These are phyloP conservation scores for Trypanosoma mega DNA, from an alignment of 208 protist species.

Conservation along the genomic window DNA sequence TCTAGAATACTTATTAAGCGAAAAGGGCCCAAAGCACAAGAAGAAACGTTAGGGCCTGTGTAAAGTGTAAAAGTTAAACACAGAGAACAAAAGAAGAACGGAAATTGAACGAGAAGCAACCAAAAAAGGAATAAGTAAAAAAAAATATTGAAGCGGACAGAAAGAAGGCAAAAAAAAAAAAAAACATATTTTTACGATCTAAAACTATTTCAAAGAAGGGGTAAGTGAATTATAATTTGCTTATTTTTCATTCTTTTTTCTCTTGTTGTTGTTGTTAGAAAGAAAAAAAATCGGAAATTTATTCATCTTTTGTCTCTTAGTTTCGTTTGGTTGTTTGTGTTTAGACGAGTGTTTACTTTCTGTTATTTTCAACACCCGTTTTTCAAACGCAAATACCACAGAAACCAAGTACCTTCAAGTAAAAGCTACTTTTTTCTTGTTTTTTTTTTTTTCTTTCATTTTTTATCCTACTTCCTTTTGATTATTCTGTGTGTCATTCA, in stretches of 20 bases:
- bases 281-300: background rate
- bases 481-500: no score
- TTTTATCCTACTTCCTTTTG: no score
- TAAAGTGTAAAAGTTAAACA: background rate
- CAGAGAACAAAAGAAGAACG: background rate
- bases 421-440: constrained; percentile 8
- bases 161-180: background rate
- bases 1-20: no score
- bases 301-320: no score
- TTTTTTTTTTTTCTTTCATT: background rate
- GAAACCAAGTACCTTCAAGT: background rate
- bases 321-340: no score
- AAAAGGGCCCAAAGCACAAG: background rate
- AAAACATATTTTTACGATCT: background rate
- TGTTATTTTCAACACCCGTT: background rate
- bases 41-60: background rate
- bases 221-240: no score
- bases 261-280: constrained; percentile 19
- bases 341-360: constrained; percentile 13
- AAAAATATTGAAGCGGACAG: background rate
- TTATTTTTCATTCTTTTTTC: no score
- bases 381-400: no score
- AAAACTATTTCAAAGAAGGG: no score
- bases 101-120: background rate
- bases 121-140: background rate